These are phyloP conservation scores for Phaseolus coccineus DNA, from an alignment of 331 rosid species.

Conservation along the genomic window DNA sequence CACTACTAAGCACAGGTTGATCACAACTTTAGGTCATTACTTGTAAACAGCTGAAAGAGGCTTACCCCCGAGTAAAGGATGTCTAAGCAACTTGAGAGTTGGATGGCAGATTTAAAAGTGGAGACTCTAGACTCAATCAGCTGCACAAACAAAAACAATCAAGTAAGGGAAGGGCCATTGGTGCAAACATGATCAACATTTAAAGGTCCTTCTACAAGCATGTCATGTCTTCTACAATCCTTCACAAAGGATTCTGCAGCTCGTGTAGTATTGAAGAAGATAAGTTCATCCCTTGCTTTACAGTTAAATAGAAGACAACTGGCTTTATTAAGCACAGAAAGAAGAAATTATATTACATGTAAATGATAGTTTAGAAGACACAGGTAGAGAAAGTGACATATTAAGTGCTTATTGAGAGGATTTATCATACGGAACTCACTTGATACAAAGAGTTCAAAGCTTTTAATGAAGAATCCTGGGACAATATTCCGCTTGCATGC, in stretches of 20 bases:
- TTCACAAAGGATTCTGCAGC: background rate
- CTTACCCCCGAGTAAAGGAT: constrained; percentile 58
- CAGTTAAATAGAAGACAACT: background rate
- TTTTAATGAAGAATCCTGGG: constrained; percentile 71
- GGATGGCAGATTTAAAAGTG: constrained; percentile 56
- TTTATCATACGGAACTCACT: constrained; percentile 45
- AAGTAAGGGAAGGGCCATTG: background rate
- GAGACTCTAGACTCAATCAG: constrained; percentile 71
- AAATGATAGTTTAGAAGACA: background rate
- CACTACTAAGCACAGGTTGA: background rate
- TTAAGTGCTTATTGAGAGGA: background rate
- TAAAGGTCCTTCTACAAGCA: background rate
- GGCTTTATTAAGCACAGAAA: background rate
- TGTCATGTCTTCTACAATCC: background rate
- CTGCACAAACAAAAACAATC: constrained; percentile 49
- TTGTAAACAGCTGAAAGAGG: background rate
- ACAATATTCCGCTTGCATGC: constrained; percentile 70
- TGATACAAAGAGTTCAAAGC: constrained; percentile 72
- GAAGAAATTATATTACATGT: constrained; percentile 1
- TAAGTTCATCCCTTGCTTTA: background rate
- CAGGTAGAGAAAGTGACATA: background rate
- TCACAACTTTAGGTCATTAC: background rate
- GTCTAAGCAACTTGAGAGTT: constrained; percentile 66
- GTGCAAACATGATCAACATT: constrained; percentile 7
- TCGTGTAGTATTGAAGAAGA: background rate